Conservation (phyloP, 2,329 filamentous ascomycete species). For the Macrophomina tecta region DNA sequence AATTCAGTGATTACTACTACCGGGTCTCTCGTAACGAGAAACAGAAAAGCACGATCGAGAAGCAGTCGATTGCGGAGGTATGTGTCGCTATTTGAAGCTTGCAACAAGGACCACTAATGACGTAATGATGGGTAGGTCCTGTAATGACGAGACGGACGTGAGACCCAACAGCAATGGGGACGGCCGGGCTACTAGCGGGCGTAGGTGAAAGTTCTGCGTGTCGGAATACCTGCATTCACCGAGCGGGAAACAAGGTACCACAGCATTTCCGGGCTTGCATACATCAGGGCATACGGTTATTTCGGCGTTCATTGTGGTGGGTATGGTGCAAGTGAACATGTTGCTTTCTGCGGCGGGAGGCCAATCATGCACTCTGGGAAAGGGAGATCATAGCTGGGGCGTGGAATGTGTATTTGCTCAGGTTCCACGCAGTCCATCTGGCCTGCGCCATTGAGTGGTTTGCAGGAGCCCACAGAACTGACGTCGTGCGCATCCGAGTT, state of each 20-base stretch:
- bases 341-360: not conserved
- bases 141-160: slow-evolving; percentile 1
- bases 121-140: slow-evolving; percentile 3
- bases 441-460: not conserved
- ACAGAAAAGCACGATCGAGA: slow-evolving; percentile 87
- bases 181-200: not conserved
- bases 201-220: not conserved
- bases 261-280: slow-evolving; percentile 10
- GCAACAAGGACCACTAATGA: not conserved
- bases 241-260: not conserved
- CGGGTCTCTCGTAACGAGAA: slow-evolving; percentile 80
- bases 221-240: slow-evolving; percentile 15
- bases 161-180: not conserved
- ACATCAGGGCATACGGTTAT: not conserved
- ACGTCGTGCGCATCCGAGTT: not conserved
- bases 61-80: slow-evolving; percentile 55
- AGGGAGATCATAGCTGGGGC: not conserved
- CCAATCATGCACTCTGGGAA: too few relatives aligned
- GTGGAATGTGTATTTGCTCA: not conserved
- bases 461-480: not conserved
- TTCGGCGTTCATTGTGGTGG: not conserved
- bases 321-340: not conserved
- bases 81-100: not conserved
- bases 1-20: slow-evolving; percentile 93
- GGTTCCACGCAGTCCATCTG: too few relatives aligned